These are phyloP conservation scores for Xylaria cubensis DNA, from an alignment of 495 filamentous ascomycete species.

Conservation along the genomic window DNA sequence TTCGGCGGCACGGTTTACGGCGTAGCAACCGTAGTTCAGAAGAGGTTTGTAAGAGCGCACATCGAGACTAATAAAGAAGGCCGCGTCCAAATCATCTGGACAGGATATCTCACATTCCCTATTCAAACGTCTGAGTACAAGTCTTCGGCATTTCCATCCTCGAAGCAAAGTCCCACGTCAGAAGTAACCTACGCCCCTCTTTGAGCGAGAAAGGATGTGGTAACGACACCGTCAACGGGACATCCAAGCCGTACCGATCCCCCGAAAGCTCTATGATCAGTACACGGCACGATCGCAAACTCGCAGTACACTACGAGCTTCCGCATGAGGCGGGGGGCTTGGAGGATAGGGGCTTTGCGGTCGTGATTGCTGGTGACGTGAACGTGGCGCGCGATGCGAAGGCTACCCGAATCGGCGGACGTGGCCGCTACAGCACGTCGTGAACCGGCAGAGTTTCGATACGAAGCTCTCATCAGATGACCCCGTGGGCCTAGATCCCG, in stretches of 20 bases:
- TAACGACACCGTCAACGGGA: not conserved
- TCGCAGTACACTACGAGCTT: not conserved
- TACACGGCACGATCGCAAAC: not conserved
- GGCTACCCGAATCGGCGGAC: not conserved
- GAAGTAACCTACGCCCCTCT: not conserved
- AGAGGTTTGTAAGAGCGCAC: not conserved
- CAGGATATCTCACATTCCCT: not conserved
- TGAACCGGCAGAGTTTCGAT: not conserved
- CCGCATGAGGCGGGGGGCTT: not conserved
- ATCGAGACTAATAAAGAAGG: not conserved
- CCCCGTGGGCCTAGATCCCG: not conserved
- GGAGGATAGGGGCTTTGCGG: not conserved
- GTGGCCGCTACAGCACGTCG: not conserved
- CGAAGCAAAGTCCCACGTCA: not conserved
- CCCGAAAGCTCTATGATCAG: not conserved
- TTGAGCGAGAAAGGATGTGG: not conserved
- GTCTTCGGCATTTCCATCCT: not conserved
- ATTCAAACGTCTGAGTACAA: not conserved
- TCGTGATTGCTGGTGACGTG: not conserved
- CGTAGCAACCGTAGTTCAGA: not conserved
- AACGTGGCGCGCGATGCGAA: not conserved
- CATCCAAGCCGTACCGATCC: not conserved
- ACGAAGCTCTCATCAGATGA: not conserved
- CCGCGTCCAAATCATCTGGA: not conserved
- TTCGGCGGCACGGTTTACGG: not conserved